Evolutionary conservation across 1,284 basidiomycete species (phyloP), one percentile per base, ranked within the genome.

Genomic region (Coriolopsis trogii): DNA sequence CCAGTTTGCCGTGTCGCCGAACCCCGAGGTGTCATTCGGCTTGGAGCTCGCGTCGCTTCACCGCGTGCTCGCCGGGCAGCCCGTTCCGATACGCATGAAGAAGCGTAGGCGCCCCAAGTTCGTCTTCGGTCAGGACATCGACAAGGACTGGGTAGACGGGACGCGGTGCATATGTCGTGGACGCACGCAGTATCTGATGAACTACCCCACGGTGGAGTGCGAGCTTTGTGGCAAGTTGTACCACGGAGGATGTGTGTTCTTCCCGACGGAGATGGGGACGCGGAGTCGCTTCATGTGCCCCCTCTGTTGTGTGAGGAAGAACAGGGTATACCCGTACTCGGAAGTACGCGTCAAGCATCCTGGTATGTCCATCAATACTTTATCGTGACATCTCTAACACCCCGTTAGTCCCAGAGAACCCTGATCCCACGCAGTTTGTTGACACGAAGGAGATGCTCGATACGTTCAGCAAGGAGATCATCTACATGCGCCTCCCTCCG

Each of bases 111-210:
- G 83, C 26, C 84, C 86, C 8, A 85, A 82, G 54, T 87, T 92
- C 60, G 78, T 76, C 2, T 91, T 92, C 63, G 86, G 86, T 12
- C 87, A 88, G 62, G 89, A 92, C 61, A 65, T 82, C 26, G 88
- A 91, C 63, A 70, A 76, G 30, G 85, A 90, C 61, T 89, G 87
- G 80, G 59, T 67, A 4, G 89, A 92, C 63, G 81, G 82, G 23
- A 90, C 89, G 23, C 80, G 89, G 23, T 92, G 89, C 68, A 87
- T 91, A 55, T 92, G 89, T 67, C 74, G 89, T 49, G 89, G 88
- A 16, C 78, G 81, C 33, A 87, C 82, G 2, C 64, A 69, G 12
- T 85, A 84, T 65, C 68, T 86, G 23, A 67, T 81, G 46, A 72
- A 77, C 52, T 84, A 82, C 60, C 80, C 81, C 3, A 76, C 76